phyloP scores from a whole-genome alignment of 1,139 yeast species.

The Zhuliangozyma parablackwelliae region DNA sequence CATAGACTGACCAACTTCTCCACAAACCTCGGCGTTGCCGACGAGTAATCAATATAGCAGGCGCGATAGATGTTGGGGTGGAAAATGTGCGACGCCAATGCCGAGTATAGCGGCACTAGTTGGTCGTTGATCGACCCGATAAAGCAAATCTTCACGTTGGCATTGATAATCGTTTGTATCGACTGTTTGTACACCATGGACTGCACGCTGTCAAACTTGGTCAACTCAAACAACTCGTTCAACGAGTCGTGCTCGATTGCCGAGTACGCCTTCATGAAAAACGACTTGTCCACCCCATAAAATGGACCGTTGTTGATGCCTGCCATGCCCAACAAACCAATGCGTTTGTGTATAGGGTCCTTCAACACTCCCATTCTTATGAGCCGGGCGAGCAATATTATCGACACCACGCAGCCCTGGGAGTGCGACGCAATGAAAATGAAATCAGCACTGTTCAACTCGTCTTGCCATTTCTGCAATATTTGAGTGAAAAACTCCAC shows the following conservation, averaged over 20 bases:
- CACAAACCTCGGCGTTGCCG: slow-evolving; percentile 45
- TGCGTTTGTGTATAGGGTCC: slow-evolving; percentile 20
- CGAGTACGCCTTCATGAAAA: slow-evolving; percentile 82
- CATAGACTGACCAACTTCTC: slow-evolving; percentile 44
- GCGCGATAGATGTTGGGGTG: slow-evolving; percentile 92
- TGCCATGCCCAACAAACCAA: slow-evolving; percentile 89
- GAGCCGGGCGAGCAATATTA: slow-evolving; percentile 67
- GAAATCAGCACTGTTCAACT: slow-evolving; percentile 73
- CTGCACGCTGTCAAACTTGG: slow-evolving; percentile 66
- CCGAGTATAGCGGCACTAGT: slow-evolving; percentile 85
- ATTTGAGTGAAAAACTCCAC: slow-evolving; percentile 76
- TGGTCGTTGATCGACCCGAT: slow-evolving; percentile 91
- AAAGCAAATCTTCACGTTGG: slow-evolving; percentile 72
- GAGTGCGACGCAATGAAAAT: slow-evolving; percentile 90
- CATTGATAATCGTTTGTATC: slow-evolving; percentile 56
- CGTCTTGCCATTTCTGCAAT: slow-evolving; percentile 65
- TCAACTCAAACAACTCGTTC: slow-evolving; percentile 82
- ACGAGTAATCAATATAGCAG: slow-evolving; percentile 73
- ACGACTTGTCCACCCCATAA: slow-evolving; percentile 79
- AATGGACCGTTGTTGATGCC: slow-evolving; percentile 93
- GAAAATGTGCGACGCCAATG: slow-evolving; percentile 72
- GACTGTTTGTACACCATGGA: slow-evolving; percentile 69
- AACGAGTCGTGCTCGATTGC: slow-evolving; percentile 86
- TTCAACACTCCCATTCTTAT: slow-evolving; percentile 65
- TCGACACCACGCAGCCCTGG: slow-evolving; percentile 92